These are phyloP conservation scores for Bertia moriformis DNA, from an alignment of 2,329 filamentous ascomycete genomes.

Conservation along the genomic window DNA sequence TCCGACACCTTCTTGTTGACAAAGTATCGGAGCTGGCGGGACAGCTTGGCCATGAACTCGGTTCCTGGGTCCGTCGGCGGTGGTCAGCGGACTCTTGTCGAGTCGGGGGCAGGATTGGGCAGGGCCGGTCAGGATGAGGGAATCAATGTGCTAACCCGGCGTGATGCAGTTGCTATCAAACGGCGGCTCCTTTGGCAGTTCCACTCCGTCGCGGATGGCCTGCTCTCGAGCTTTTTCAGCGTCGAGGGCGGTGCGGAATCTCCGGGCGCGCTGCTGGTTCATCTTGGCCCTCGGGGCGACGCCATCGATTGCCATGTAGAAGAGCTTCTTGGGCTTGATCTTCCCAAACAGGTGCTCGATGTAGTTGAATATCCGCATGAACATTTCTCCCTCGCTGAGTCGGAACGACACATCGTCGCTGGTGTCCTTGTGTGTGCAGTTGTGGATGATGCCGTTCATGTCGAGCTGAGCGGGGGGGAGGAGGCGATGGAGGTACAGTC, in stretches of 20 bases:
- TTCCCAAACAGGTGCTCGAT: conserved; percentile 98
- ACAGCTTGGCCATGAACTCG: conserved; percentile 95
- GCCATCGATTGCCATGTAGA: conserved; percentile 96
- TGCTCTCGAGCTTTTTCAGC: conserved; percentile 70
- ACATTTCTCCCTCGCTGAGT: conserved; percentile 97
- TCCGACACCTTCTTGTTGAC: conserved; percentile 94
- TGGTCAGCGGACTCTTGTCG: too few species aligned
- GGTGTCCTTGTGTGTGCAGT: conserved; percentile 94
- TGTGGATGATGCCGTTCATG: conserved; percentile 99
- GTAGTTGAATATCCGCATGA: conserved; percentile 95
- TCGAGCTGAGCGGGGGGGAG: too few species aligned
- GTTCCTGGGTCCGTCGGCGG: too few species aligned
- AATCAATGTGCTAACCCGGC: too few species aligned
- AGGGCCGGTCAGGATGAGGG: too few species aligned
- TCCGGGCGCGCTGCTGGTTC: conserved; percentile 94
- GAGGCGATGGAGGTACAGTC: conserved; percentile 97
- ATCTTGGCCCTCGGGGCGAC: conserved; percentile 97
- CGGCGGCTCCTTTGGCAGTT: conserved; percentile 91
- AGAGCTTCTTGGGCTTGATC: conserved; percentile 85
- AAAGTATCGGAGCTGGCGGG: conserved; percentile 84
- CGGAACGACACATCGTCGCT: conserved; percentile 76
- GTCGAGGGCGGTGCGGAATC: conserved; percentile 87
- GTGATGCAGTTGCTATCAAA: conserved; percentile 85
- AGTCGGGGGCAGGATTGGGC: too few species aligned
- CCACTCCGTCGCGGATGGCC: conserved; percentile 60